A percentile compares a stretch with the other conserved stretches of the same genome.
These are phyloP conservation scores for Helianthus annuus DNA, from an alignment of 129 eudicot genomes.

Conservation along the genomic window DNA sequence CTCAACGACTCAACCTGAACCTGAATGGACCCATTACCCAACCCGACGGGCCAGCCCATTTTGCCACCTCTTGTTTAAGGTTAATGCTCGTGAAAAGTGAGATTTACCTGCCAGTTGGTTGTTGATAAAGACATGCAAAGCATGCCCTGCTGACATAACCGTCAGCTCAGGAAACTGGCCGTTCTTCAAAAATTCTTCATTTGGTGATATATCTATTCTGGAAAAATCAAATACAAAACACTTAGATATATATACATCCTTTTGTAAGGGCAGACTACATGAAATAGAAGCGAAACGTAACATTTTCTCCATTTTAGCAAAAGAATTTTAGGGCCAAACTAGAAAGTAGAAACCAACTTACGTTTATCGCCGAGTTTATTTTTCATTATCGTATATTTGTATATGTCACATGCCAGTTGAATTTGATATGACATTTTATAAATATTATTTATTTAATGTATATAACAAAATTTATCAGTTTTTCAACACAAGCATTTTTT, in stretches of 20 bases:
- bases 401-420: no score
- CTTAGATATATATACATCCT: background rate
- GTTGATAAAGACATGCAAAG: constrained; percentile 81
- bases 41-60: background rate
- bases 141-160: constrained; percentile 93
- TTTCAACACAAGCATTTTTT: no score
- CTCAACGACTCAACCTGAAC: background rate
- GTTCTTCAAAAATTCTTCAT: constrained; percentile 57
- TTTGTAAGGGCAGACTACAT: background rate
- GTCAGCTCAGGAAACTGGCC: constrained; percentile 66
- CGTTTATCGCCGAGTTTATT: background rate
- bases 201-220: constrained; percentile 61
- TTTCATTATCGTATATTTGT: background rate
- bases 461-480: no score
- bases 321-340: background rate
- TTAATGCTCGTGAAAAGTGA: constrained; percentile 13
- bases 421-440: no score
- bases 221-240: constrained; percentile 12
- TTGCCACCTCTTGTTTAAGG: background rate
- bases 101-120: constrained; percentile 68
- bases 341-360: background rate
- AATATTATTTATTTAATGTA: no score
- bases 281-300: background rate
- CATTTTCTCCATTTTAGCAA: background rate
- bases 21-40: background rate